Evolutionary conservation across 345 rosid genomes (phyloP), one percentile per base, ranked within the genome.

Genomic region (Pistacia atlantica): DNA sequence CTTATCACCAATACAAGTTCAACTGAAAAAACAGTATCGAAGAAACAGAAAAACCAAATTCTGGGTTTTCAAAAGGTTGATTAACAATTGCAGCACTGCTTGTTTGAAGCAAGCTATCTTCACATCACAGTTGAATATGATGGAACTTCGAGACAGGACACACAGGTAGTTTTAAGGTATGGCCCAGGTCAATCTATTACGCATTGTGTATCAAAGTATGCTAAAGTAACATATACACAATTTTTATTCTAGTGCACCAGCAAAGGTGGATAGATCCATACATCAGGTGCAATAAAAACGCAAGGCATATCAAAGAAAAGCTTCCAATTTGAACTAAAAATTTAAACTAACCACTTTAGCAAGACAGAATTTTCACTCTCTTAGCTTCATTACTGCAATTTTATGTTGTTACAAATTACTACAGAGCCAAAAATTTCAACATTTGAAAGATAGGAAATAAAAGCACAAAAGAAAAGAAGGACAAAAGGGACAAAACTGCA

Each of bases 101-200:
- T 71, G 56, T 72, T 38, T 46, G 71, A 55, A 35, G 46, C 5
- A 70, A 10, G 31, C 37, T 5, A 69, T 51, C 60, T 51, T 69
- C 11, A 9, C 22, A 9, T 51, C 18, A 69, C 17, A 69, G 2
- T 31, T 54, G 57, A 3, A 54, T 68, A 25, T 6, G 4, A 69
- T 2, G 25, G 3, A 18, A 69, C 1, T 13, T 51, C 25, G 3
- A 31, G 42, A 54, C 28, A 33, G 46, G 16, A 31, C 13, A 52
- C 28, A 51, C 25, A 8, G 16, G 66, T 8, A 16, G 16, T 20
- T 25, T 45, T 46, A 18, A 67, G 16, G 56, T 31, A 4, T 31
- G 1, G 11, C 46, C 17, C 14, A 16, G 48, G 60, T 8, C 18
- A n/a, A 33, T 33, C 16, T 31, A 20, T 16, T 20, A 45, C 20